Evolutionary conservation across 139 green algal species (phyloP), one percentile per base, ranked within the genome.

Genomic region (Desmodesmus armatus): DNA sequence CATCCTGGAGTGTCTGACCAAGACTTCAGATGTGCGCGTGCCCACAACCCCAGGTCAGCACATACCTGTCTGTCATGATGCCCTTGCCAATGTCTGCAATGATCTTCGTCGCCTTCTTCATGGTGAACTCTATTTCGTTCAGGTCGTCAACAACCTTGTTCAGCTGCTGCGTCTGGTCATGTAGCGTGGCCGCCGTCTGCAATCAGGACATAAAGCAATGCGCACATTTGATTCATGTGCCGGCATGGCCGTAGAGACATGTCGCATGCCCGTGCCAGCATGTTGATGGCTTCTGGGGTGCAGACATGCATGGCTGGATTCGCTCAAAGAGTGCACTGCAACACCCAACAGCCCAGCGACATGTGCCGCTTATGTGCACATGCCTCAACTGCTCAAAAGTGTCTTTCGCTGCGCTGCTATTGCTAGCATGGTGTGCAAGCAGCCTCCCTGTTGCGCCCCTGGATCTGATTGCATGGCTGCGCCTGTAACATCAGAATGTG

Each of bases 121-220:
- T 93, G 19, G 87, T 93, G 85, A 98, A 97, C 80, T 98, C 93
- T 51, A 98, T 98, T 62, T 98, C 93, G 72, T 98, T 93, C 62
- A 98, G 78, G 82, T 97, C 92, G 55, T 98, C 92, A 31, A 96
- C 86, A 63, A 94, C 90, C 40, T 86, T 80, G 53, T 96, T 93
- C 80, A 97, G 89, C 86, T 98, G 93, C 87, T 94, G 82, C 13
- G 92, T 94, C 83, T 98, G 95, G 9, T 89, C 87, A 58, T 95
- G 76, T 58, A 98, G 88, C 58, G 93, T 96, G 44, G 91, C 89
- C 4, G 95, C 95, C 7, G 96, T 95, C 89, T 96, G 90, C 65
- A 75, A 19, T 15, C 4, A n/a, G n/a, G 33, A 4, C 27, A 84
- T 25, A 11, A 37, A 81, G 74, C 35, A 44, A 35, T 49, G 7